Conservation (phyloP, 169 alveolate species). For the Cryptosporidium xiaoi region DNA sequence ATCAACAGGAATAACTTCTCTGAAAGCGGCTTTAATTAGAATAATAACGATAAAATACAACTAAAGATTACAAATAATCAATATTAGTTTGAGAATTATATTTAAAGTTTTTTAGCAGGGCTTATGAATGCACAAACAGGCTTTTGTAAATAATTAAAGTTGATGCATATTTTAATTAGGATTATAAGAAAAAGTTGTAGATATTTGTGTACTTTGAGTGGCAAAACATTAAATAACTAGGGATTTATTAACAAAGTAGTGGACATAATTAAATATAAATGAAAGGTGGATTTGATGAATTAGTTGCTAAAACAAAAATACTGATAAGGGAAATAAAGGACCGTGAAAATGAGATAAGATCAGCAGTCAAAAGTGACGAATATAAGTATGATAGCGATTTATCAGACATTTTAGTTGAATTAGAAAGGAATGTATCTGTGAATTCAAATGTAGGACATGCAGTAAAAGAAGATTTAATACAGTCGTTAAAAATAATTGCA, state of each 20-base stretch:
- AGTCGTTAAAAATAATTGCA: conserved; percentile 1
- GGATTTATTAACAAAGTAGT: not conserved
- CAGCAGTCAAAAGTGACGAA: not conserved
- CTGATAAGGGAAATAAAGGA: not conserved
- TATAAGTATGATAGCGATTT: not conserved
- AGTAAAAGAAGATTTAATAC: not conserved
- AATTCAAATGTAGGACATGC: not conserved
- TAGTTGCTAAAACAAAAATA: not conserved
- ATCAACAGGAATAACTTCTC: too few relatives aligned
- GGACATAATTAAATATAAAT: not conserved
- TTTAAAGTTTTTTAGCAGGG: too few relatives aligned
- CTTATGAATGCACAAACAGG: too few relatives aligned
- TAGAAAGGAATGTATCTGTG: not conserved
- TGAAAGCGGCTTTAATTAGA: too few relatives aligned
- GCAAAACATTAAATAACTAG: too few relatives aligned
- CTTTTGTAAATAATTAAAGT: too few relatives aligned
- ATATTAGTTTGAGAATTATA: too few relatives aligned
- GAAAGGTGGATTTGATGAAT: not conserved
- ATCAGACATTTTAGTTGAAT: not conserved
- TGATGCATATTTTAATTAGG: too few relatives aligned
- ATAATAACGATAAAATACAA: too few relatives aligned
- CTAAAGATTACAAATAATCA: too few relatives aligned
- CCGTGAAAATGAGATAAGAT: conserved; percentile 3
- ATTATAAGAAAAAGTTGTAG: too few relatives aligned
- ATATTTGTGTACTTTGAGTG: too few relatives aligned